Base-by-base conservation (phyloP, 2,329 filamentous ascomycete genomes). In the Colletotrichum graminicola region DNA sequence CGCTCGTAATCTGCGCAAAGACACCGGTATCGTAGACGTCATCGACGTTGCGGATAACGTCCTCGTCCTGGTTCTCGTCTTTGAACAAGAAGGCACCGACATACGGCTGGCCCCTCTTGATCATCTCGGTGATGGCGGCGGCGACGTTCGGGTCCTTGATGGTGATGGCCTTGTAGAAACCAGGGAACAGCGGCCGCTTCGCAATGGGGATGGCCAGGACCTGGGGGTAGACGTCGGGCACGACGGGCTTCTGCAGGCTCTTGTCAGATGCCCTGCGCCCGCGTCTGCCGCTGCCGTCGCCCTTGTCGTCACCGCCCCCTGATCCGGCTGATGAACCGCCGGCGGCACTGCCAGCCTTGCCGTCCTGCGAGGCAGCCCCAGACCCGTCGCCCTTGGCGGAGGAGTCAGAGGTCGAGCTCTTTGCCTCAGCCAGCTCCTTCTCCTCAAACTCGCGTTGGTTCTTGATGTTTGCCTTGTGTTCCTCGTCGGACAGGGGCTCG, bases 81-180 rank as follows among this genome's bases (percentile, higher is more conserved):
- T 98, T 98, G 85, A 98, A 94, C 78, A 99, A 82, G 83, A 99
- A 99, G 3, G 95, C 95, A 73, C 96, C 96, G 51, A 99, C 94
- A 77, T 99, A 99, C 32, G 95, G 97, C 81, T 99, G 97, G 0
- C 96, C 96, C 63, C 95, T 89, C 86, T 97, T 97, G 80, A 98
- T 94, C 88, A 97, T 96, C 79, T 99, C 97, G 70, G 95, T 93
- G 75, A 99, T 97, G 29, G 96, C 96, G 49, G 91, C 91, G 18
- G 95, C 93, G 45, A 99, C 96, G 76, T 96, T 93, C 23, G 93
- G 93, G 78, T 99, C 94, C 79, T 94, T 92, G 76, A 99, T 97
- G 4, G 95, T 99, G 76, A 99, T 96, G 12, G 96, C 95, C 83
- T 99, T 99, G 85, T 99, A 99, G 82, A 98, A 99, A 1, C 96